These are phyloP conservation scores for Colletotrichum cordylinicola DNA, from an alignment of 2,329 filamentous ascomycete species.

Conservation along the genomic window DNA sequence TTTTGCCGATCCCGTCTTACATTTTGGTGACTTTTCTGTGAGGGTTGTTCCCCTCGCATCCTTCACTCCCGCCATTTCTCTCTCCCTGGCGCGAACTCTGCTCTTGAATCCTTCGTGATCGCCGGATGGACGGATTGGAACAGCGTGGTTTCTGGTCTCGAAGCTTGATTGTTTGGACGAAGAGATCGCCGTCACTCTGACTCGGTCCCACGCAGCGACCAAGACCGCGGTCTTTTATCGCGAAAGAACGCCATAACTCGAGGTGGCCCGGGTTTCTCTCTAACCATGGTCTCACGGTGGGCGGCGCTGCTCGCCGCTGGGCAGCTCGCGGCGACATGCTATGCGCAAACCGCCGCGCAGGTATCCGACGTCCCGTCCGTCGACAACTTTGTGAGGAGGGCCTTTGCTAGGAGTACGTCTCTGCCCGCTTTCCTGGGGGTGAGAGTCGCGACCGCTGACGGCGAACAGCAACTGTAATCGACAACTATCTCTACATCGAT, in stretches of 20 bases:
- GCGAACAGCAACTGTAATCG: slow-evolving; percentile 2
- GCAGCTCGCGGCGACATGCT: not conserved
- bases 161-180: not conserved
- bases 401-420: not conserved
- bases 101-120: not conserved
- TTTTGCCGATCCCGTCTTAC: not conserved
- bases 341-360: not conserved
- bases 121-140: not conserved
- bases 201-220: not conserved
- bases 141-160: not conserved
- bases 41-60: not conserved
- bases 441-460: not conserved
- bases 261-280: not conserved
- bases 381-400: slow-evolving; percentile 3
- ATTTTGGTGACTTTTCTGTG: not conserved
- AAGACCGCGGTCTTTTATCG: not conserved
- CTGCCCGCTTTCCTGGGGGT: too few species aligned
- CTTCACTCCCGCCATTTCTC: not conserved
- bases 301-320: not conserved
- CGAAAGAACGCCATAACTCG: not conserved
- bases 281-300: not conserved
- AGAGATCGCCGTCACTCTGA: not conserved
- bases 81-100: not conserved
- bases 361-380: not conserved
- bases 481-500: slow-evolving; percentile 16